These are phyloP conservation scores for Monosporascus sp. DNA, from an alignment of 2,329 filamentous ascomycete species.

Conservation along the genomic window DNA sequence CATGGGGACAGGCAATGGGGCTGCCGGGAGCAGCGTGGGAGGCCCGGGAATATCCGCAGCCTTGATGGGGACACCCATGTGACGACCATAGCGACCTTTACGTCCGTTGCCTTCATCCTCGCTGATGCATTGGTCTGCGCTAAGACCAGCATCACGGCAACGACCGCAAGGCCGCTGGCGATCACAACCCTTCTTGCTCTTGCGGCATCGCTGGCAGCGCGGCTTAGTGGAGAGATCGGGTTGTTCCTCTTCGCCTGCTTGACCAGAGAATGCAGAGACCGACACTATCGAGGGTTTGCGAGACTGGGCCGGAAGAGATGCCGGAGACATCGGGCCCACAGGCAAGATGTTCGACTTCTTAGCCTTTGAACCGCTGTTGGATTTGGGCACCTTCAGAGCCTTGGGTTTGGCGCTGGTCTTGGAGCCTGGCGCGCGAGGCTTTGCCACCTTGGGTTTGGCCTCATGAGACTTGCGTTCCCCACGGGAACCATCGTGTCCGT, in stretches of 20 bases:
- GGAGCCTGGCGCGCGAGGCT: conserved; percentile 25
- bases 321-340: conserved; percentile 52
- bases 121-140: conserved; percentile 88
- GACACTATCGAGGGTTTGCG: conserved; percentile 73
- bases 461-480: conserved; percentile 37
- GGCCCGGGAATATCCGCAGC: conserved; percentile 43
- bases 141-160: conserved; percentile 93
- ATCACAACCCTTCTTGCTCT: conserved; percentile 99
- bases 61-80: conserved; percentile 63
- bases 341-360: conserved; percentile 44
- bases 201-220: conserved; percentile 94
- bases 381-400: conserved; percentile 33
- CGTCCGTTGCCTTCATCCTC: conserved; percentile 97
- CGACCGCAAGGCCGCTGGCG: conserved; percentile 90
- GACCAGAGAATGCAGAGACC: conserved; percentile 38
- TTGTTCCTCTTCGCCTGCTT: conserved; percentile 77
- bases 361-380: conserved; percentile 40
- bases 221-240: conserved; percentile 93
- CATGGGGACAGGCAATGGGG: conserved; percentile 41
- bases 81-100: conserved; percentile 81
- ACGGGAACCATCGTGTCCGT: conserved; percentile 33
- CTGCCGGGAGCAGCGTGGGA: conserved; percentile 31
- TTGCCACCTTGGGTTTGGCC: conserved; percentile 37
- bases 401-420: conserved; percentile 42
- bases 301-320: conserved; percentile 61